Evolutionary conservation across 352 stramenopile genomes (phyloP).

Genomic region (Phytophthora pluvialis): DNA sequence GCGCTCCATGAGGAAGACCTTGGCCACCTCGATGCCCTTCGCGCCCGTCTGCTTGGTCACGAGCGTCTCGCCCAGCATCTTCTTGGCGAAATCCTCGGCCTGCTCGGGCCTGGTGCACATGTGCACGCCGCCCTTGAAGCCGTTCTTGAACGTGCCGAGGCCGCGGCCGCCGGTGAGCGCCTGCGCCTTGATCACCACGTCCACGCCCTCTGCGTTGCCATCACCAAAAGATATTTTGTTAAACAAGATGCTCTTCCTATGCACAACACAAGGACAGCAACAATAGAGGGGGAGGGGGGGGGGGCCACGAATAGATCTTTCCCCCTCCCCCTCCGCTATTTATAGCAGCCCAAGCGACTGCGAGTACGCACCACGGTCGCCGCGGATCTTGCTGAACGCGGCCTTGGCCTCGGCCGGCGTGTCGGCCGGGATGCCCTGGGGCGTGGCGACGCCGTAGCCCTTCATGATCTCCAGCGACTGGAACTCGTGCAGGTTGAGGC

Average conservation of each 20-base stretch:
- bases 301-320: constrained; percentile 10
- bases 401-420: constrained; percentile 85
- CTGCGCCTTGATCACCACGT: constrained; percentile 97
- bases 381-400: constrained; percentile 83
- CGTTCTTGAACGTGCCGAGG: constrained; percentile 96
- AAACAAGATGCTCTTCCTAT: constrained; percentile 26
- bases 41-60: constrained; percentile 96
- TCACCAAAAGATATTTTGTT: constrained; percentile 29
- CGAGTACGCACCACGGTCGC: constrained; percentile 61
- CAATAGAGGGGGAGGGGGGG: not conserved
- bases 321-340: constrained; percentile 4
- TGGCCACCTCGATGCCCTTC: constrained; percentile 89
- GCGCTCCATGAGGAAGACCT: constrained; percentile 93
- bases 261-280: not conserved
- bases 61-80: constrained; percentile 95
- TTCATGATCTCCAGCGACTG: constrained; percentile 95
- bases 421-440: constrained; percentile 69
- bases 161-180: constrained; percentile 96
- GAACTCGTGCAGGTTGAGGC: constrained; percentile 95
- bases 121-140: constrained; percentile 98
- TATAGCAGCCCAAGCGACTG: not conserved
- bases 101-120: constrained; percentile 93
- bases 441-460: constrained; percentile 82
- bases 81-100: constrained; percentile 81
- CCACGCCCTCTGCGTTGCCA: constrained; percentile 62